phyloP scores from a whole-genome alignment of 768 basidiomycete genomes.

The Omphalotus guepiniiformis region DNA sequence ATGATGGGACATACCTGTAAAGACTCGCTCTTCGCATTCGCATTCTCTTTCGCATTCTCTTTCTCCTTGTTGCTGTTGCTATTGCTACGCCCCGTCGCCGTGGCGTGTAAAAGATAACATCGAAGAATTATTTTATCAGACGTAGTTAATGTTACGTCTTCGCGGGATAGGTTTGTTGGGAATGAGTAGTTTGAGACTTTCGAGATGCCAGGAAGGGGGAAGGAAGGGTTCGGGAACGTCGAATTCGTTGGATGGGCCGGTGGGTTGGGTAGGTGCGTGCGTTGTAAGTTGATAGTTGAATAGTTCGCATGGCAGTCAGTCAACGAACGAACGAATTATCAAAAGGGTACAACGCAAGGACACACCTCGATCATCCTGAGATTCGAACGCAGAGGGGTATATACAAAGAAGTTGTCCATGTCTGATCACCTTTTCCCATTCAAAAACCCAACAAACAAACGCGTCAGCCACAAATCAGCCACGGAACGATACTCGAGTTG shows the following conservation, averaged over 20 bases:
- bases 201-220: not conserved
- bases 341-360: no score
- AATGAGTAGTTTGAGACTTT: not conserved
- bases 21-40: no score
- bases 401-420: not conserved
- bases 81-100: no score
- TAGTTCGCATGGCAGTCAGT: not conserved
- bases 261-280: not conserved
- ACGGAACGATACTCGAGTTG: no score
- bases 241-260: not conserved
- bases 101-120: conserved; percentile 23
- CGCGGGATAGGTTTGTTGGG: not conserved
- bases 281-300: no score
- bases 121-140: not conserved
- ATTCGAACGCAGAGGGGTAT: conserved; percentile 3
- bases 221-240: not conserved
- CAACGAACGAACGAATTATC: no score
- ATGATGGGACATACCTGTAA: no score
- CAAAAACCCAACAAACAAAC: no score
- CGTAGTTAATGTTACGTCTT: conserved; percentile 1
- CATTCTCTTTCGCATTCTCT: not conserved
- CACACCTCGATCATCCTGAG: not conserved
- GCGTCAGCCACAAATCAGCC: no score
- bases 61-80: not conserved
- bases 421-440: not conserved